These are phyloP conservation scores for Exophiala alcalophila DNA, from an alignment of 2,329 filamentous ascomycete species.

Conservation along the genomic window DNA sequence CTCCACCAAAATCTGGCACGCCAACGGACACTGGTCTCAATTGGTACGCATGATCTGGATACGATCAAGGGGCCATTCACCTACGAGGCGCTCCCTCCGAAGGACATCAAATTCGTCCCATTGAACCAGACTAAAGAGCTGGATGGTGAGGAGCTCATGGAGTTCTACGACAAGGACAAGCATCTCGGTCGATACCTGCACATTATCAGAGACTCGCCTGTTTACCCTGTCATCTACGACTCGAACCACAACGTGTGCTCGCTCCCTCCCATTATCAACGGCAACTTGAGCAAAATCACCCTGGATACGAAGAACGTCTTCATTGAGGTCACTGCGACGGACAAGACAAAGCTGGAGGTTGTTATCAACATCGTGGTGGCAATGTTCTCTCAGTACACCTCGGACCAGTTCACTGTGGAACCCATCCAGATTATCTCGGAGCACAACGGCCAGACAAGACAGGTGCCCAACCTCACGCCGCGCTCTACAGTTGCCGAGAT, in stretches of 20 bases:
- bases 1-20: slow-evolving; percentile 93
- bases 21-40: slow-evolving; percentile 89
- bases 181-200: slow-evolving; percentile 86
- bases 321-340: slow-evolving; percentile 94
- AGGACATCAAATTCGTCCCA: slow-evolving; percentile 85
- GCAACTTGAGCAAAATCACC: slow-evolving; percentile 93
- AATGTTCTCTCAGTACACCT: slow-evolving; percentile 94
- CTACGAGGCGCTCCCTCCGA: slow-evolving; percentile 88
- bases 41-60: slow-evolving; percentile 94
- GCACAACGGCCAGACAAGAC: slow-evolving; percentile 79
- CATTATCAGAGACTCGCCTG: slow-evolving; percentile 89
- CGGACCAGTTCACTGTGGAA: slow-evolving; percentile 87
- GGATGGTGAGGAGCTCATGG: slow-evolving; percentile 84
- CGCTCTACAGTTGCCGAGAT: slow-evolving; percentile 77
- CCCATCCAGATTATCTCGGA: slow-evolving; percentile 88
- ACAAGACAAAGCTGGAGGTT: slow-evolving; percentile 93
- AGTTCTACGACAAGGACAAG: slow-evolving; percentile 90
- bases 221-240: slow-evolving; percentile 96
- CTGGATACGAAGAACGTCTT: slow-evolving; percentile 89
- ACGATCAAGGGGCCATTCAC: slow-evolving; percentile 92
- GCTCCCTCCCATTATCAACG: slow-evolving; percentile 95
- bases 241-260: slow-evolving; percentile 83
- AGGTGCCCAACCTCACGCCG: slow-evolving; percentile 76
- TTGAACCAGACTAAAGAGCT: slow-evolving; percentile 89
- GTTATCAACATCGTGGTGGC: slow-evolving; percentile 92